Percentiles rank a stretch among this genome's conserved stretches.
These are phyloP conservation scores for Rhizoclosmatium globosum DNA, from an alignment of 192 early-diverging fungal genomes.

Conservation along the genomic window DNA sequence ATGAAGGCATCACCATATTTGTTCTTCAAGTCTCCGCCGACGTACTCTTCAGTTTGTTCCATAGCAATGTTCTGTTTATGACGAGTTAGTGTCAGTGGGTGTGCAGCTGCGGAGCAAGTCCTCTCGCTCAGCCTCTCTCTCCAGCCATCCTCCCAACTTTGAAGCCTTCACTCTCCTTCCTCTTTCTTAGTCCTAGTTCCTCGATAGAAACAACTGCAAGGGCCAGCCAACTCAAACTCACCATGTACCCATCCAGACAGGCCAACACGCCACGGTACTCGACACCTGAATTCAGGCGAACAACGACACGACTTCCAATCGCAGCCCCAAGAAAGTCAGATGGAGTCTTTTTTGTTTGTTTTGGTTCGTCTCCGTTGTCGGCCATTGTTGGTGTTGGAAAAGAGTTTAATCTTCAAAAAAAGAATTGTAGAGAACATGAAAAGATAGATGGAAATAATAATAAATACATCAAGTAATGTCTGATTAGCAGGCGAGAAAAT, in stretches of 20 bases:
- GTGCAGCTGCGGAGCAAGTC: background rate
- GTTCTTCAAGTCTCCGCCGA: conserved; percentile 92
- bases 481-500: too few relatives aligned
- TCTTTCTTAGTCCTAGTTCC: too few relatives aligned
- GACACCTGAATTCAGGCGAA: conserved; percentile 95
- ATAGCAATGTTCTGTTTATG: conserved; percentile 85
- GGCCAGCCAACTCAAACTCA: conserved; percentile 2
- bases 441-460: too few relatives aligned
- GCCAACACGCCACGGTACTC: conserved; percentile 93
- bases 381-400: too few relatives aligned
- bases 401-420: too few relatives aligned
- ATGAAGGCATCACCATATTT: conserved; percentile 96
- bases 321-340: conserved; percentile 89
- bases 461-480: too few relatives aligned
- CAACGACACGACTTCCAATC: conserved; percentile 85
- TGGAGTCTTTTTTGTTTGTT: conserved; percentile 57
- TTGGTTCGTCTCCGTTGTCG: background rate
- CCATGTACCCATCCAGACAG: conserved; percentile 89
- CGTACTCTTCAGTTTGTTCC: conserved; percentile 95
- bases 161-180: too few relatives aligned
- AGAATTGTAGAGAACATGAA: too few relatives aligned
- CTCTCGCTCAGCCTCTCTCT: too few relatives aligned
- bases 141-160: too few relatives aligned
- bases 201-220: too few relatives aligned
- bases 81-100: background rate